Percentiles rank a stretch among this genome's conserved stretches.
Evolutionary conservation across 768 basidiomycete species (phyloP).

Genomic region (Macrolepiota dolichaula): DNA sequence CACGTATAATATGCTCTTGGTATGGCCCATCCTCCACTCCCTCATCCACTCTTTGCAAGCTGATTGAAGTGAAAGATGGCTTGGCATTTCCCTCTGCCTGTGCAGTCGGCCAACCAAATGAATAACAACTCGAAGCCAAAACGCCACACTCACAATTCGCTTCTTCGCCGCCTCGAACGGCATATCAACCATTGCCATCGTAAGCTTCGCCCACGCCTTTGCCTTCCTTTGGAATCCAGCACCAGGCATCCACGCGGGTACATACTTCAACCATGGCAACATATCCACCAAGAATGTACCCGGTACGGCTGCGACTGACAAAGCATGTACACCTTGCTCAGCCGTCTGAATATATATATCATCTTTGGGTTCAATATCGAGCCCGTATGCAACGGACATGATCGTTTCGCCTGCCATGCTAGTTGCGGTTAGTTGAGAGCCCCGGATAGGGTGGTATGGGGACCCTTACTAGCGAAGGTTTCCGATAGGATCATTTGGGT

Average conservation of each 20-base stretch:
- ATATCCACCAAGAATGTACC: constrained; percentile 28
- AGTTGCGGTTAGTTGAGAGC: background rate
- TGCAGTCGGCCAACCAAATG: background rate
- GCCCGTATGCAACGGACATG: constrained; percentile 31
- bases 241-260: constrained; percentile 31
- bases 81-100: constrained; percentile 15
- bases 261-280: constrained; percentile 23
- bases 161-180: constrained; percentile 31
- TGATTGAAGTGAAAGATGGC: constrained; percentile 17
- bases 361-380: constrained; percentile 22
- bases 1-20: constrained; percentile 21
- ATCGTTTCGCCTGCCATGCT: constrained; percentile 33
- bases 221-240: constrained; percentile 35
- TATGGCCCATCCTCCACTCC: constrained; percentile 6
- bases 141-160: constrained; percentile 24
- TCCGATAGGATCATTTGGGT: constrained; percentile 14
- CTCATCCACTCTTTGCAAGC: constrained; percentile 12
- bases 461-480: background rate
- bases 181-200: constrained; percentile 29
- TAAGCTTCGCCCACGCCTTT: constrained; percentile 30
- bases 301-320: constrained; percentile 23
- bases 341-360: constrained; percentile 30
- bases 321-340: constrained; percentile 17
- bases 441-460: background rate
- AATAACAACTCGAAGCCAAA: background rate